Conservation (phyloP, 2,329 filamentous ascomycete genomes). For the Neopestalotiopsis clavispora region DNA sequence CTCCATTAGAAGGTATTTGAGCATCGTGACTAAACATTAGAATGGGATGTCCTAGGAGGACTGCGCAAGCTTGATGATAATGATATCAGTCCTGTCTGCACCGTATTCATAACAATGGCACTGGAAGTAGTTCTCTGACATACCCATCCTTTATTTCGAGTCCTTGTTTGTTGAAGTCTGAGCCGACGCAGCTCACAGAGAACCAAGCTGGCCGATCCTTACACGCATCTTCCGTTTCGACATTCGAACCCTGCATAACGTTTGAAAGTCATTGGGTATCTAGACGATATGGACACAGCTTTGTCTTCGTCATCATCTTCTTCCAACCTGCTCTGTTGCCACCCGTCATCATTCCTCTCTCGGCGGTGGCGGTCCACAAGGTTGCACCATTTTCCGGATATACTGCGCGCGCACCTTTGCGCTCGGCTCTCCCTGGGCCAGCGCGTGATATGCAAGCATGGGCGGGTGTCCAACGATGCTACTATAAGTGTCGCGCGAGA, state of each 20-base stretch:
- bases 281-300: too few species aligned
- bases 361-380: slow-evolving; percentile 61
- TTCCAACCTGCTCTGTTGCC: not conserved
- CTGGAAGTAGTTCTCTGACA: not conserved
- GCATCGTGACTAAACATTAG: not conserved
- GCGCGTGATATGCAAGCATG: slow-evolving; percentile 84
- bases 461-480: slow-evolving; percentile 90
- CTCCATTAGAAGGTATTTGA: not conserved
- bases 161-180: not conserved
- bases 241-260: too few species aligned
- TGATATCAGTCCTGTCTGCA: not conserved
- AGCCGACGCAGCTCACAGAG: too few species aligned
- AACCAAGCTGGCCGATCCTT: too few species aligned
- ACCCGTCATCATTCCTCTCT: slow-evolving; percentile 46
- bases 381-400: slow-evolving; percentile 79
- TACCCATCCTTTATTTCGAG: not conserved
- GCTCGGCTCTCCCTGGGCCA: slow-evolving; percentile 84
- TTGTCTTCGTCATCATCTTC: not conserved
- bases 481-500: slow-evolving; percentile 89
- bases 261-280: too few species aligned
- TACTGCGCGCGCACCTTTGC: slow-evolving; percentile 80
- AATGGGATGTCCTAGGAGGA: not conserved
- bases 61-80: not conserved
- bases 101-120: not conserved
- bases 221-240: too few species aligned